phyloP scores from a whole-genome alignment of 2,329 filamentous ascomycete species.

The Onygenales sp. region DNA sequence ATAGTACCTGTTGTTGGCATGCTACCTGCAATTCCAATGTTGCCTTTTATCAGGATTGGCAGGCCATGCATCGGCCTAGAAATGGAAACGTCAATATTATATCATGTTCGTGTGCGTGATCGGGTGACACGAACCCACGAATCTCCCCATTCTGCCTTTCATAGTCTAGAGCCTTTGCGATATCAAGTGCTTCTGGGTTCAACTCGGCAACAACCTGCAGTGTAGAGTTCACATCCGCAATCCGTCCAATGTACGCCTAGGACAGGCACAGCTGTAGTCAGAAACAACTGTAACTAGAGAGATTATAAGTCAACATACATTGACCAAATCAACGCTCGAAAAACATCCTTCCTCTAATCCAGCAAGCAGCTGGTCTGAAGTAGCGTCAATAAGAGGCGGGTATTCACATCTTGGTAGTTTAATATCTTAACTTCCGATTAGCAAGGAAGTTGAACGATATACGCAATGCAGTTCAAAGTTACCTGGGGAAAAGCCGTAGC shows the following conservation, averaged over 20 bases:
- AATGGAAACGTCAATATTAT: background rate
- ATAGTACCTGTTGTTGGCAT: conserved; percentile 49
- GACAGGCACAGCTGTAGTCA: background rate
- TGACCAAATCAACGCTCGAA: conserved; percentile 48
- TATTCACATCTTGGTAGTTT: background rate
- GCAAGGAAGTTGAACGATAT: background rate
- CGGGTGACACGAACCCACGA: conserved; percentile 29
- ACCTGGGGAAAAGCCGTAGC: background rate
- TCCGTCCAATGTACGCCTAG: conserved; percentile 42
- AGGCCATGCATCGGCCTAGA: conserved; percentile 51
- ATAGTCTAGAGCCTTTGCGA: conserved; percentile 40
- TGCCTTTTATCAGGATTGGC: conserved; percentile 58
- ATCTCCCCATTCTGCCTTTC: conserved; percentile 39
- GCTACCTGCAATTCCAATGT: conserved; percentile 52
- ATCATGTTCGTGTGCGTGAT: background rate
- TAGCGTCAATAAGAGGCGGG: conserved; percentile 41
- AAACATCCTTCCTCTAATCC: conserved; percentile 43
- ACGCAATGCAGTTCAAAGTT: background rate
- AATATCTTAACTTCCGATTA: background rate
- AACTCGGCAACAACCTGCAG: conserved; percentile 45
- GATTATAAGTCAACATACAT: conserved; percentile 13
- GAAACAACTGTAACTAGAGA: background rate
- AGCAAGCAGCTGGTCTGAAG: conserved; percentile 39
- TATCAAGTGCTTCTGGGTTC: conserved; percentile 45
- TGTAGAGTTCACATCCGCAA: conserved; percentile 44